These are phyloP conservation scores for Austropuccinia psidii DNA, from an alignment of 1,284 basidiomycete genomes.

Conservation along the genomic window DNA sequence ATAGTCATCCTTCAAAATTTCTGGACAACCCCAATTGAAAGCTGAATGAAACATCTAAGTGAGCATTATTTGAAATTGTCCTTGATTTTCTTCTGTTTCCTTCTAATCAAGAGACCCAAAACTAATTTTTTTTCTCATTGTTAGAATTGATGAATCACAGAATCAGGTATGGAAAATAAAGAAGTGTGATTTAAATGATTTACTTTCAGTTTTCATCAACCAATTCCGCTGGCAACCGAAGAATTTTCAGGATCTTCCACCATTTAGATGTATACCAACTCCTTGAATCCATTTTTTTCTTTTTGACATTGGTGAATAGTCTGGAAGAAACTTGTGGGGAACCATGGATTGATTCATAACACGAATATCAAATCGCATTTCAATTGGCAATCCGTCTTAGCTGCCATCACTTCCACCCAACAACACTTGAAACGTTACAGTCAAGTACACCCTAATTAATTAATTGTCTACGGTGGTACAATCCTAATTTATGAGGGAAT, in stretches of 20 bases:
- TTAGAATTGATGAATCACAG: not conserved
- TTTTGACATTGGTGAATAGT: slow-evolving; percentile 68
- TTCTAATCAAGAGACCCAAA: not conserved
- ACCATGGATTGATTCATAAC: no score
- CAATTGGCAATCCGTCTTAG: slow-evolving; percentile 92
- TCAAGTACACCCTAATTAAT: slow-evolving; percentile 89
- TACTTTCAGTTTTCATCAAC: no score
- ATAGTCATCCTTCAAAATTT: slow-evolving; percentile 12
- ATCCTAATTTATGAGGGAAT: slow-evolving; percentile 79
- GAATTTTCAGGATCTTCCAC: no score
- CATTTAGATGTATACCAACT: no score
- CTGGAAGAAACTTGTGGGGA: slow-evolving; percentile 87
- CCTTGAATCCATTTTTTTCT: not conserved
- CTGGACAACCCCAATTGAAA: slow-evolving; percentile 26
- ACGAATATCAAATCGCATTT: slow-evolving; percentile 99
- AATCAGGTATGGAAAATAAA: slow-evolving; percentile 73
- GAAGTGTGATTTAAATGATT: slow-evolving; percentile 61
- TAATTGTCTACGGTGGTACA: slow-evolving; percentile 84
- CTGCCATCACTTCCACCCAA: slow-evolving; percentile 98
- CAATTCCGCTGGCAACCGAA: no score
- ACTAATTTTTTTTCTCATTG: not conserved
- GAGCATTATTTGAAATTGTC: not conserved
- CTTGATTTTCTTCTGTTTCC: not conserved
- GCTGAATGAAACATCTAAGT: slow-evolving; percentile 35
- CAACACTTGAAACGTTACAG: slow-evolving; percentile 95